phyloP scores from a whole-genome alignment of 352 stramenopile genomes.

The Phytopythium chamaehyphon region DNA sequence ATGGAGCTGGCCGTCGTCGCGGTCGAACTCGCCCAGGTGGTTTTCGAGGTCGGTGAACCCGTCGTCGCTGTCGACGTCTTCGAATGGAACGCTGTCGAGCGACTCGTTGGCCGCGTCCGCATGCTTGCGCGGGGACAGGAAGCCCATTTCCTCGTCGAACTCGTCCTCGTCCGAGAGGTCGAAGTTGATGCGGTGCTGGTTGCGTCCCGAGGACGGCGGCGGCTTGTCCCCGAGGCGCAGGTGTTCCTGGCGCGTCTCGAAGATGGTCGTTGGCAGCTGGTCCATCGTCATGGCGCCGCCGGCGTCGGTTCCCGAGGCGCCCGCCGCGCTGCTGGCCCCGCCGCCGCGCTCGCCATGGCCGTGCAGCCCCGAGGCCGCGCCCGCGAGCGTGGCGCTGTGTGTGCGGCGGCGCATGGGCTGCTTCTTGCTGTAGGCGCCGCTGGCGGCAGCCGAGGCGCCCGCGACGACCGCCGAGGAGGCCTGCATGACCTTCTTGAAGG shows the following conservation, averaged over 20 bases:
- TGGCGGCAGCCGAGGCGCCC: conserved; percentile 9
- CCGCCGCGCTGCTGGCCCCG: conserved; percentile 16
- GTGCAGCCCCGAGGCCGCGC: conserved; percentile 11
- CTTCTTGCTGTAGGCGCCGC: conserved; percentile 32
- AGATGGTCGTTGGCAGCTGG: conserved; percentile 49
- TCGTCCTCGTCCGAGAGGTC: conserved; percentile 32
- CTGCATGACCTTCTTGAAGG: conserved; percentile 35
- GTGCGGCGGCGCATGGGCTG: conserved; percentile 75
- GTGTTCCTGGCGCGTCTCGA: conserved; percentile 24
- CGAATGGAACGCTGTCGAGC: conserved; percentile 52
- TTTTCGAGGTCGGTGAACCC: conserved; percentile 54
- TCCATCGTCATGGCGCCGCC: conserved; percentile 17
- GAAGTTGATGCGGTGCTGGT: conserved; percentile 58
- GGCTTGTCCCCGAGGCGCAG: conserved; percentile 11
- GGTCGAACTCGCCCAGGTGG: conserved; percentile 11
- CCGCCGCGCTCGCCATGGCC: conserved; percentile 8
- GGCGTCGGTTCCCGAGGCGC: conserved; percentile 11
- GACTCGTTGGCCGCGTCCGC: conserved; percentile 24
- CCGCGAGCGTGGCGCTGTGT: conserved; percentile 50
- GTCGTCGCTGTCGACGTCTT: conserved; percentile 29
- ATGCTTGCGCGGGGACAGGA: conserved; percentile 22
- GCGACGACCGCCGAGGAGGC: conserved; percentile 10
- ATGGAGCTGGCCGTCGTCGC: background rate
- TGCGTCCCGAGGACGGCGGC: conserved; percentile 39
- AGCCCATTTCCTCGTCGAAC: conserved; percentile 50